These are phyloP conservation scores for Pharus latifolius DNA, from an alignment of 176 grass and related monocot species.

Conservation along the genomic window DNA sequence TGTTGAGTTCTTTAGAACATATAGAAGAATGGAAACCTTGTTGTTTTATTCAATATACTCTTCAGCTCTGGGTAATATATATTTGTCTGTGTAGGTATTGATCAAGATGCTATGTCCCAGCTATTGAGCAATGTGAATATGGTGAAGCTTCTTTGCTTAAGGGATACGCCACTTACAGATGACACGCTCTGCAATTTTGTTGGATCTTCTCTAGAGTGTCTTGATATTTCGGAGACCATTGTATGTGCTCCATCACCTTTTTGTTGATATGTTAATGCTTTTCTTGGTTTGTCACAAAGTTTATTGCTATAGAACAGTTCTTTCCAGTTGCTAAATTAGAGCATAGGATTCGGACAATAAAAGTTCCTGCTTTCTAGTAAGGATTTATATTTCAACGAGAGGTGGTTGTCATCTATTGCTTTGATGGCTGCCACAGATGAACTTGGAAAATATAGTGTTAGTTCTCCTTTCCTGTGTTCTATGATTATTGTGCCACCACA, in stretches of 20 bases:
- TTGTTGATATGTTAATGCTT: background rate
- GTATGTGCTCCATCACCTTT: conserved; percentile 19
- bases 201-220: conserved; percentile 46
- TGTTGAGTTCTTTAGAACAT: background rate
- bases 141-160: conserved; percentile 42
- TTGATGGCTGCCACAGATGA: background rate
- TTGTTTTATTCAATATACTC: background rate
- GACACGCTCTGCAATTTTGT: conserved; percentile 37
- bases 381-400: background rate
- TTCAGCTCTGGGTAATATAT: conserved; percentile 4
- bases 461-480: background rate
- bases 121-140: conserved; percentile 30
- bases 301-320: background rate
- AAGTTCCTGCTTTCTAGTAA: background rate
- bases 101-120: conserved; percentile 31
- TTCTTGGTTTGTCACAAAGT: background rate
- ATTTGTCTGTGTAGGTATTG: conserved; percentile 22
- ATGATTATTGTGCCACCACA: background rate
- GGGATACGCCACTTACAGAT: conserved; percentile 53
- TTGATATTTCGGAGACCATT: conserved; percentile 76
- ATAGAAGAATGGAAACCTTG: background rate
- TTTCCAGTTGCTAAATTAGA: background rate
- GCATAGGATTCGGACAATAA: background rate
- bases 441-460: background rate
- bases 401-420: background rate